phyloP scores from a whole-genome alignment of 208 protist species.

The Phytomonas francai region DNA sequence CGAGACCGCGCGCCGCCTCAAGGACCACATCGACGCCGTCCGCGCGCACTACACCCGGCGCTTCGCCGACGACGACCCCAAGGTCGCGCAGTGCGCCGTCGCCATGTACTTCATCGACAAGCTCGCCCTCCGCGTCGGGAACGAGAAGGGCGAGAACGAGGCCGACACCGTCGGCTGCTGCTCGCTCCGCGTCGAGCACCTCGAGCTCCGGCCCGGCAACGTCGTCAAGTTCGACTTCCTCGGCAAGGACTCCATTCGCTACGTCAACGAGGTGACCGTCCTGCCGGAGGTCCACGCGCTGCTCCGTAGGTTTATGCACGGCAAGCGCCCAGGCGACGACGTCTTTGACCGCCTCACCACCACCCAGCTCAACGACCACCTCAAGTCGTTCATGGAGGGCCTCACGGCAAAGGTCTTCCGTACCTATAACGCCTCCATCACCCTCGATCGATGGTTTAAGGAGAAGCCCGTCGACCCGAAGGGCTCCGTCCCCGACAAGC shows the following conservation, averaged over 20 bases:
- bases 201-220: conserved; percentile 70
- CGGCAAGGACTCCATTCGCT: conserved; percentile 98
- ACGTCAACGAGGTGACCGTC: conserved; percentile 90
- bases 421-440: conserved; percentile 99
- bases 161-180: conserved; percentile 99
- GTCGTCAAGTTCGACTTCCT: conserved; percentile 96
- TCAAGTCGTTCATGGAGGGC: conserved; percentile 96
- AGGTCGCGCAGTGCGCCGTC: conserved; percentile 90
- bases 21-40: conserved; percentile 93
- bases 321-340: conserved; percentile 74
- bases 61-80: conserved; percentile 55
- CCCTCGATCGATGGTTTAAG: conserved; percentile 94
- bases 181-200: conserved; percentile 96
- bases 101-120: conserved; percentile 99
- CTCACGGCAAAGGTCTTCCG: conserved; percentile 99
- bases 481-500: conserved; percentile 74
- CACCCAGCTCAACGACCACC: conserved; percentile 93
- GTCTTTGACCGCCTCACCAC: conserved; percentile 94
- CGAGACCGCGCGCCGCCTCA: conserved; percentile 94
- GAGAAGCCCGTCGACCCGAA: conserved; percentile 76
- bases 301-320: conserved; percentile 80
- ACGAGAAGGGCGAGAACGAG: conserved; percentile 97
- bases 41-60: conserved; percentile 88
- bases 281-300: conserved; percentile 89
- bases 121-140: conserved; percentile 98